These are phyloP conservation scores for Paxillus ammoniavirescens DNA, from an alignment of 768 basidiomycete genomes.

Conservation along the genomic window DNA sequence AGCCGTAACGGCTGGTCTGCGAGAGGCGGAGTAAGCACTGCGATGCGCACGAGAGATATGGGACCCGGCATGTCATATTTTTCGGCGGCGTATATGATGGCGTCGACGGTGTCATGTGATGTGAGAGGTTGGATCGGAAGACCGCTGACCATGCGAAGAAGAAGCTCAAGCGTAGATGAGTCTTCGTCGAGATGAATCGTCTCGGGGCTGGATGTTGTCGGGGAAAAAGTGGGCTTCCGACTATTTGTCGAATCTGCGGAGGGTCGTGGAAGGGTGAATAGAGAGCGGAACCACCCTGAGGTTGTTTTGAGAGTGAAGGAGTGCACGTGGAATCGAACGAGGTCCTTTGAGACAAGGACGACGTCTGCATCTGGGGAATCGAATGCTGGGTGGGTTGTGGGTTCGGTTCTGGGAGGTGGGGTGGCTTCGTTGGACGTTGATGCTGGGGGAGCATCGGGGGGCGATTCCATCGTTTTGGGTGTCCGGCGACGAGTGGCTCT, in stretches of 20 bases:
- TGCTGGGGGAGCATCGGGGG: constrained; percentile 7
- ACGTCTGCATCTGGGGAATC: constrained; percentile 54
- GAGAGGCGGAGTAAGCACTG: constrained; percentile 52
- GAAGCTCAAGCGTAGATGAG: constrained; percentile 47
- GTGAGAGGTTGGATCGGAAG: constrained; percentile 47
- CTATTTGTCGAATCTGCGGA: not conserved
- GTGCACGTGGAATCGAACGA: constrained; percentile 56
- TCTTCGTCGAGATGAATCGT: constrained; percentile 59
- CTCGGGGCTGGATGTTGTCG: constrained; percentile 25
- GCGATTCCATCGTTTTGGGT: not conserved
- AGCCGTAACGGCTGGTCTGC: constrained; percentile 50
- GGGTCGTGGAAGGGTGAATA: constrained; percentile 56
- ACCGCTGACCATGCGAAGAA: constrained; percentile 63
- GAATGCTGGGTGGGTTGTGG: constrained; percentile 48
- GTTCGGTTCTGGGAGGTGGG: constrained; percentile 4
- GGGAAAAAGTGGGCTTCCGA: constrained; percentile 5
- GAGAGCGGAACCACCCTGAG: constrained; percentile 61
- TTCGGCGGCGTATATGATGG: constrained; percentile 60
- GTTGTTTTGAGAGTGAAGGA: constrained; percentile 60
- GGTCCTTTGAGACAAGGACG: constrained; percentile 51
- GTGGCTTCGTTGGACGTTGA: not conserved
- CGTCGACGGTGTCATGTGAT: constrained; percentile 54
- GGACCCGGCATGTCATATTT: constrained; percentile 73
- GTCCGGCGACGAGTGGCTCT: not conserved
- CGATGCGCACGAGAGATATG: constrained; percentile 55